Conservation (phyloP, 495 filamentous ascomycete species). For the Endocarpon pusillum region DNA sequence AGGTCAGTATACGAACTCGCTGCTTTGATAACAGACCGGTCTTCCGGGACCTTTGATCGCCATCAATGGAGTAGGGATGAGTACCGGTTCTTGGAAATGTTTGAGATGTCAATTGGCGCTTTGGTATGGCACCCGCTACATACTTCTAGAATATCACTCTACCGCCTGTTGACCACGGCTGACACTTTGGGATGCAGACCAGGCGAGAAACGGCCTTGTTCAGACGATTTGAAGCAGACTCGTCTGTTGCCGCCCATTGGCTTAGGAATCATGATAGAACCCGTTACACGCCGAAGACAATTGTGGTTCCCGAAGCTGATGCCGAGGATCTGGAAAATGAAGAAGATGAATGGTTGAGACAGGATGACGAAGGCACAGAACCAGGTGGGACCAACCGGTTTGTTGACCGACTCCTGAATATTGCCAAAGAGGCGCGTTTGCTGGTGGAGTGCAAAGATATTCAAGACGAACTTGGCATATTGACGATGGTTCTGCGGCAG, state of each 20-base stretch:
- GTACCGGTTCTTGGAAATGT: constrained; percentile 58
- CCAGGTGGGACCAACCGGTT: constrained; percentile 28
- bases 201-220: constrained; percentile 48
- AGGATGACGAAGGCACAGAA: constrained; percentile 10
- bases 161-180: not conserved
- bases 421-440: constrained; percentile 47
- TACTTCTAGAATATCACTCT: not conserved
- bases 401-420: constrained; percentile 48
- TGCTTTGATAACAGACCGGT: constrained; percentile 45
- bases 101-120: constrained; percentile 47
- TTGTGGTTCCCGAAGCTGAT: too few species aligned
- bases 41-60: constrained; percentile 47
- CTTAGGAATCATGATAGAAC: too few species aligned
- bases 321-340: constrained; percentile 11
- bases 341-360: constrained; percentile 1
- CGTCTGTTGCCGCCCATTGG: constrained; percentile 42
- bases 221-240: constrained; percentile 43
- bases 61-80: constrained; percentile 44
- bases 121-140: too few species aligned
- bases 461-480: constrained; percentile 57
- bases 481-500: constrained; percentile 40
- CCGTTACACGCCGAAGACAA: too few species aligned
- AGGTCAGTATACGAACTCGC: constrained; percentile 47
- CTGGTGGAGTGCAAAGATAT: constrained; percentile 56
- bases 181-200: constrained; percentile 21